A percentile compares a stretch with the other conserved stretches of the same genome.
Conservation (phyloP, 805 yeast genomes). For the Saccharomycopsis babjevae region DNA sequence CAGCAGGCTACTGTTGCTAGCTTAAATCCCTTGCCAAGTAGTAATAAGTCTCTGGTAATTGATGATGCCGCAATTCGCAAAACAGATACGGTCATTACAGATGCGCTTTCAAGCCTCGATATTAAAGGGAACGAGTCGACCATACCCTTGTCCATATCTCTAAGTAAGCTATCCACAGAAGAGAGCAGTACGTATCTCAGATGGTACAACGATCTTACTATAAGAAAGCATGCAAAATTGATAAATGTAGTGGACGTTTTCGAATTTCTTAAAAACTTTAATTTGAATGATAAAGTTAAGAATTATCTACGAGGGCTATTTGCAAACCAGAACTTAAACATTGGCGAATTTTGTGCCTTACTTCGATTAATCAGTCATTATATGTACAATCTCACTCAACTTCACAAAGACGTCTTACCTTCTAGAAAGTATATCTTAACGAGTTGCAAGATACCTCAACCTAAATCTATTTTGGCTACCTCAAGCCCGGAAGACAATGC, state of each 20-base stretch:
- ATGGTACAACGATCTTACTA: conserved; percentile 83
- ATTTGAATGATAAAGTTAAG: conserved; percentile 41
- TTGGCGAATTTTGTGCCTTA: conserved; percentile 86
- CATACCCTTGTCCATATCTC: conserved; percentile 55
- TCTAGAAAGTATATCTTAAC: conserved; percentile 40
- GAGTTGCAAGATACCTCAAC: conserved; percentile 63
- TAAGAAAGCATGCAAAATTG: conserved; percentile 56
- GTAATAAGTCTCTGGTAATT: not conserved
- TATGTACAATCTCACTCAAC: conserved; percentile 27
- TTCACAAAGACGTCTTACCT: conserved; percentile 37
- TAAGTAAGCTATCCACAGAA: conserved; percentile 58
- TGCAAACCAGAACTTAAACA: conserved; percentile 49
- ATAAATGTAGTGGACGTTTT: conserved; percentile 72
- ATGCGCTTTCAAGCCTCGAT: not conserved
- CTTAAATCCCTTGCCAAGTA: not conserved
- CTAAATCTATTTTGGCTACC: conserved; percentile 62
- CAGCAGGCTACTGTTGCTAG: not conserved
- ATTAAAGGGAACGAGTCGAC: not conserved
- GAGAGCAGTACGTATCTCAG: conserved; percentile 81
- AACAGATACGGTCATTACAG: not conserved
- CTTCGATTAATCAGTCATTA: conserved; percentile 72
- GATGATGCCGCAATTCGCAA: not conserved
- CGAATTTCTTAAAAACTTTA: conserved; percentile 68
- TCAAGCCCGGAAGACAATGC: conserved; percentile 36
- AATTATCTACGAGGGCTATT: conserved; percentile 43